Base-by-base conservation (phyloP, 495 filamentous ascomycete species). In the Aspergillus cavernicola region DNA sequence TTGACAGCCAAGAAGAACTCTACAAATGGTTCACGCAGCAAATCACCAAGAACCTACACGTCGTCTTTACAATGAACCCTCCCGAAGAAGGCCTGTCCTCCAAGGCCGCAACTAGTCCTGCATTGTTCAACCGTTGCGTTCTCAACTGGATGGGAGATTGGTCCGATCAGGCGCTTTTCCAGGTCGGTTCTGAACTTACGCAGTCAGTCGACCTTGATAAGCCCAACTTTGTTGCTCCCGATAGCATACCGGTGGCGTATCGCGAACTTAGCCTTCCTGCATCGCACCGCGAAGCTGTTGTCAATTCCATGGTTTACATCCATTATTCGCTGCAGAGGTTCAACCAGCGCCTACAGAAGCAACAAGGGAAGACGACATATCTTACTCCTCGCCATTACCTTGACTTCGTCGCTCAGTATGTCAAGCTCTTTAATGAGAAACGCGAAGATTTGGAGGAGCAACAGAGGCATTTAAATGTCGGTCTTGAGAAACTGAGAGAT, bases 1-100 rank as follows among this genome's bases (percentile, higher is more conserved):
- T 97, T 0, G 93, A 99, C 71, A 97, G 92, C 0, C 90, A 96
- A 64, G 93, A 99, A 74, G 93, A 99, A 72, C 78, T 97, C 2
- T 97, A 99, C 78, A 97, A 96, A 71, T 99, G 93, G 93, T 99
- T 99, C 74, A 99, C 95, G 0, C 88, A 95, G 53, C 93, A 99
- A 71, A 97, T 99, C 57, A 87, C 97, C 66, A 96, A 95, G 80
- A 99, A 99, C 64, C 71, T 99, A 35, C 93, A 99, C 64, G 95
- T 99, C 50, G 93, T 99, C 32, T 97, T 99, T 64, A 99, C 93
- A 2, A 99, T 99, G 93, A 99, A 99, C 68, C 93, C 93, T n/a
- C 93, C 93, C 4, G 88, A 96, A 66, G 95, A 92, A 55, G 93
- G 92, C 1, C 71, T 99, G 36, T 91, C 88, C 10, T 96, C 91